A percentile compares a stretch with the other conserved stretches of the same genome.
phyloP scores from a whole-genome alignment of 2,329 filamentous ascomycete genomes.

The Huntiella moniliformis region DNA sequence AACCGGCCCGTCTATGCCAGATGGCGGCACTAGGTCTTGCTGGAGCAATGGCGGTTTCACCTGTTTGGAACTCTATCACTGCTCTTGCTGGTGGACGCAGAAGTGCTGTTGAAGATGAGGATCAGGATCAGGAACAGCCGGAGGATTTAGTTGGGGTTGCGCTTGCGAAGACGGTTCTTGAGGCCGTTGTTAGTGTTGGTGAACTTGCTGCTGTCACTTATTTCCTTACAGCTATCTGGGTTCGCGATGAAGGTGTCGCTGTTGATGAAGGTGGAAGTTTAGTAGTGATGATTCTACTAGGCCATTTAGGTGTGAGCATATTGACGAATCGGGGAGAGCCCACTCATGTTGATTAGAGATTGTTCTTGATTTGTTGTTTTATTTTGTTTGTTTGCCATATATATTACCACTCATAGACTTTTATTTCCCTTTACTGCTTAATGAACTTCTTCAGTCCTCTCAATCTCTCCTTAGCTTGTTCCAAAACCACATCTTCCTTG shows the following conservation, averaged over 20 bases:
- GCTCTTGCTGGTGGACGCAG: not conserved
- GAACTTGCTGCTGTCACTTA: conserved; percentile 9
- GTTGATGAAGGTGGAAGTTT: conserved; percentile 9
- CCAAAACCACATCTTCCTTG: conserved; percentile 75
- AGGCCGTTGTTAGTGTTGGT: conserved; percentile 4
- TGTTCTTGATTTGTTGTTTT: not conserved
- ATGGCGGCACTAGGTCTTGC: conserved; percentile 7
- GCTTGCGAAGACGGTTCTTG: not conserved
- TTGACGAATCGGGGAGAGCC: not conserved
- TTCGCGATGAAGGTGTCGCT: conserved; percentile 8
- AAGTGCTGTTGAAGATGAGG: not conserved
- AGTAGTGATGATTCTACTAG: conserved; percentile 4
- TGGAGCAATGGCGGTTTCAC: conserved; percentile 8
- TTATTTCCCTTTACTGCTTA: not conserved
- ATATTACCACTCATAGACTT: not conserved
- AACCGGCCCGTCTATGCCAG: conserved; percentile 6
- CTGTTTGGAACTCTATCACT: conserved; percentile 10
- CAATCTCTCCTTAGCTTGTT: conserved; percentile 58
- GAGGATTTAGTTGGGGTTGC: not conserved
- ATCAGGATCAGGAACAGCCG: not conserved
- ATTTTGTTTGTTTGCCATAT: not conserved
- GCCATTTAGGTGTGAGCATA: conserved; percentile 1
- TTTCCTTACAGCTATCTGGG: conserved; percentile 7
- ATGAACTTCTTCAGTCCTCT: conserved; percentile 58
- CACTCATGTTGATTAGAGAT: not conserved